These are phyloP conservation scores for Myrica gale DNA, from an alignment of 306 rosid genomes.

Conservation along the genomic window DNA sequence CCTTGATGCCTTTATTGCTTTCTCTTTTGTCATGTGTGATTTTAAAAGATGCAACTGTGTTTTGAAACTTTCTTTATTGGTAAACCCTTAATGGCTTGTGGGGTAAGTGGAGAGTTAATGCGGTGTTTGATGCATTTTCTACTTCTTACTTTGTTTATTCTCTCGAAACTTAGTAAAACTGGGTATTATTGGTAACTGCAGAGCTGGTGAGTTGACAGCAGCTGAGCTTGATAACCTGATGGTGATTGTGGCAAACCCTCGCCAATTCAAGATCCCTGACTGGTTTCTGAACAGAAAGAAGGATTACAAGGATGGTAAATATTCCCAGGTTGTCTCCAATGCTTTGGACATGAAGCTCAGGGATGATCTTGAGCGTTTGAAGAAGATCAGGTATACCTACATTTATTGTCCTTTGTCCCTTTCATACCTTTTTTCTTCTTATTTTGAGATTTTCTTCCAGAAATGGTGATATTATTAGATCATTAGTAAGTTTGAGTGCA, in stretches of 20 bases:
- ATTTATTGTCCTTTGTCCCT: neutral
- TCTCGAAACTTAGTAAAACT: neutral
- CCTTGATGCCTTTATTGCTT: neutral
- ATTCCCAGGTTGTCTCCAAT: slow-evolving; percentile 70
- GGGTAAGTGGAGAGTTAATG: neutral
- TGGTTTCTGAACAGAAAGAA: slow-evolving; percentile 80
- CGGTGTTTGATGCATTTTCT: neutral
- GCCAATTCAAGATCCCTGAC: slow-evolving; percentile 73
- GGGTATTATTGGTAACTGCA: slow-evolving; percentile 23
- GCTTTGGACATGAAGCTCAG: slow-evolving; percentile 84
- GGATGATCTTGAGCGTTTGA: slow-evolving; percentile 85
- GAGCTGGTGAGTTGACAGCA: slow-evolving; percentile 69
- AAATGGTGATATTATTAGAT: no score
- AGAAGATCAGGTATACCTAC: slow-evolving; percentile 66
- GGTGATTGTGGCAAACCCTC: slow-evolving; percentile 60
- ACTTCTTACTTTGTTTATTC: neutral
- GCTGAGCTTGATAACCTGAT: slow-evolving; percentile 63
- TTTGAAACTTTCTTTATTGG: neutral
- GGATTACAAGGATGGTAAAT: slow-evolving; percentile 75
- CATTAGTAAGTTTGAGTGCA: no score
- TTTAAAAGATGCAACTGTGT: neutral
- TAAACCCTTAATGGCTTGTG: no score
- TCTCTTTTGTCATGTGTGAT: neutral
- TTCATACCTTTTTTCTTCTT: neutral
- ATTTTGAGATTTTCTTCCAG: no score